Evolutionary conservation across 2,329 filamentous ascomycete species (phyloP), one percentile per base, ranked within the genome.

Genomic region (Penicillium psychrosexuale): DNA sequence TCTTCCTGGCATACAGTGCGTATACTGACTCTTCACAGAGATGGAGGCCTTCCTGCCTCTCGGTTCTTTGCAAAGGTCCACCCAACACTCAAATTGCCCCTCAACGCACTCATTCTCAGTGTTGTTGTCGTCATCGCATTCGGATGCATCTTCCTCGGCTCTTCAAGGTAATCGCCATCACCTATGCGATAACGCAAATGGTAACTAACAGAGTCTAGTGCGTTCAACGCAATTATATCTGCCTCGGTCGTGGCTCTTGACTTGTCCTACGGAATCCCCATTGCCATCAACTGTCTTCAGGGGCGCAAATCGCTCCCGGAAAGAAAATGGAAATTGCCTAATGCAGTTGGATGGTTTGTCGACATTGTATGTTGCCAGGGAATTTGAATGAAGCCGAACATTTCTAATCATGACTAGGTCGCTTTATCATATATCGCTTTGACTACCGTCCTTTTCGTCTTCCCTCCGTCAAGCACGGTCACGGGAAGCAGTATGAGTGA

Each of bases 361-460:
- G 88, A 88, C 65, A 61, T 78, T 19, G 74, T 81, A 66, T 59
- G 73, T 63, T 24, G 15, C 7, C 22, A 56, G 11, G n/a, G 1
- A 12, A 11, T 1, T 2, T 38, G 9, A n/a, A 11, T 15, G 8
- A 3, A 38, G 8, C 9, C 1, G 2, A 31, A 15, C 7, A 34
- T n/a, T 12, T 19, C 53, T 68, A 9, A 64, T 22, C 9, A 22
- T 17, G 1, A 19, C 5, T 31, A 85, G 87, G 58, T 72, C 33
- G 63, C 67, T 3, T 78, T 91, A 38, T 75, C 77, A 0, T 91
- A 87, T 72, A 83, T 86, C 0, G 74, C 84, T 12, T 69, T 90
- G 13, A 90, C 87, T 0, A 90, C 86, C 0, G 84, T 90, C 0
- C 75, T 91, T 1, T 91, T 91, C 68, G 78, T 90, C 4, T 89